Evolutionary conservation across 2,329 filamentous ascomycete species (phyloP), one percentile per base, ranked within the genome.

Genomic region (Tolypocladium ovalisporum): DNA sequence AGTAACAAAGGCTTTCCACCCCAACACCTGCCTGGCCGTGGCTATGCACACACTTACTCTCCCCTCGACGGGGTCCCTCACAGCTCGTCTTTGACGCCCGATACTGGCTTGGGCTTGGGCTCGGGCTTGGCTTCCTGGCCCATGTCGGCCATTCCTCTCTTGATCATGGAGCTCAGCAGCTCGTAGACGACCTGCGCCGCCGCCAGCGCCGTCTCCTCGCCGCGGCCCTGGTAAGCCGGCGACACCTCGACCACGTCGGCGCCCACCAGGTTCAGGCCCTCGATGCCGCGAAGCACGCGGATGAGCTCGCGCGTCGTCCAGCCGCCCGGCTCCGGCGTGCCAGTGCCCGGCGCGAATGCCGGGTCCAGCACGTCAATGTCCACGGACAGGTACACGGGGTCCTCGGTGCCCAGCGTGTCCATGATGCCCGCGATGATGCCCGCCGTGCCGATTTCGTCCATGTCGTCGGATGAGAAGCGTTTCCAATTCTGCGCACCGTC

Each of bases 231-330:
- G 68, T 95, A 96, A 15, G 88, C 88, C 0, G 91, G 91, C 49
- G 87, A 84, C 10, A 90, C 68, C 77, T 96, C 92, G 6, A 97
- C 92, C 54, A 96, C 83, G 72, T 96, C 92, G 0, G 90, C 92
- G 1, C 90, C 92, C 4, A 96, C 89, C 4, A 96, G 75, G 67
- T 96, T 96, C 69, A 96, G 70, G 0, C 78, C 82, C 74, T 96
- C 91, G 47, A 96, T 81, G 0, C 89, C 90, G 36, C 90, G 78
- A 68, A 96, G 72, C 58, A 96, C 90, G 15, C 88, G 79, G 62
- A 96, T 93, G 64, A 96, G 77, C 76, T 96, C 92, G 55, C 91
- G 79, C 24, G 88, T 95, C 7, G 89, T 94, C 91, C 91, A 96
- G 40, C 91, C 91, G 58, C 92, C 91, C 0, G 90, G 88, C 75